phyloP scores from a whole-genome alignment of 148 eudicot species.

The Tetragonia tetragonoides region DNA sequence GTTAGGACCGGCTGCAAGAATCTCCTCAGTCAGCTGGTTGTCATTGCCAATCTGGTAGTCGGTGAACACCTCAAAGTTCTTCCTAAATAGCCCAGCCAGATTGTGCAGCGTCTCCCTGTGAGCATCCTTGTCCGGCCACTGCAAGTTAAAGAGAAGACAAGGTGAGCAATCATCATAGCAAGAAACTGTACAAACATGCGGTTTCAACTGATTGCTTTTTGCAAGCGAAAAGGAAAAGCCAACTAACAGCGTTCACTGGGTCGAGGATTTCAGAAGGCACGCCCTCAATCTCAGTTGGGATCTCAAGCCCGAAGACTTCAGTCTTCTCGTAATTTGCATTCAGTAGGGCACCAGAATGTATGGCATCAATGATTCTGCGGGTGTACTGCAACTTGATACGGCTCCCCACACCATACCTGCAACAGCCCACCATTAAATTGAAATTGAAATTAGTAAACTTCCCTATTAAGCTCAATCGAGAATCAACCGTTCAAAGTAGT shows the following conservation, averaged over 20 bases:
- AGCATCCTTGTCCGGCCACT: conserved; percentile 69
- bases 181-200: too few relatives aligned
- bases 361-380: conserved; percentile 70
- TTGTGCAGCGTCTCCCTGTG: conserved; percentile 54
- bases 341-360: conserved; percentile 62
- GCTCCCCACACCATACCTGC: conserved; percentile 76
- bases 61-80: conserved; percentile 61
- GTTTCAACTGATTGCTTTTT: too few relatives aligned
- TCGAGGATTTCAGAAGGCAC: conserved; percentile 78
- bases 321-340: conserved; percentile 54
- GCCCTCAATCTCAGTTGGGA: conserved; percentile 62
- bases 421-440: background rate
- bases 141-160: background rate
- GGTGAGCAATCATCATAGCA: background rate
- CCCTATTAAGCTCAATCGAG: too few relatives aligned
- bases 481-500: too few relatives aligned
- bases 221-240: background rate
- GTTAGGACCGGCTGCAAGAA: conserved; percentile 67
- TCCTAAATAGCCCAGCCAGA: conserved; percentile 64
- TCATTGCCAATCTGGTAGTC: conserved; percentile 61
- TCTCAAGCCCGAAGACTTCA: conserved; percentile 73
- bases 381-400: conserved; percentile 75
- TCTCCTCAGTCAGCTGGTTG: conserved; percentile 54
- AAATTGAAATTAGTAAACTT: background rate
- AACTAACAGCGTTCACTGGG: conserved; percentile 66